phyloP scores from a whole-genome alignment of 768 basidiomycete species.

The Tricholoma furcatifolium region DNA sequence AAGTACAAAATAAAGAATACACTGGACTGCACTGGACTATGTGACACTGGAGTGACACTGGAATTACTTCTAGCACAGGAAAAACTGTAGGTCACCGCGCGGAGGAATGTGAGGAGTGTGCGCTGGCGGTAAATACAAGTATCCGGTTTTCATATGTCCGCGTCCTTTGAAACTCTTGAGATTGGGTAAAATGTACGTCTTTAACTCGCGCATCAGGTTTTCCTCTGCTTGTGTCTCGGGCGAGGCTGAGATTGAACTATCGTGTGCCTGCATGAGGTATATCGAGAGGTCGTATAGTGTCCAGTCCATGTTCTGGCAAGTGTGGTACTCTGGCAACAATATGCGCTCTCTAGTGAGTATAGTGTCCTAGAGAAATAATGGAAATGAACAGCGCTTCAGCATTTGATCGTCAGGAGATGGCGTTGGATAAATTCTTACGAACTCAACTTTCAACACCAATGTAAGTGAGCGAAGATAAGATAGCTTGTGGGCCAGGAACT shows the following conservation, averaged over 20 bases:
- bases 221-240: constrained; percentile 4
- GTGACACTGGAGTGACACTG: too few species aligned
- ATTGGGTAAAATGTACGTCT: not conserved
- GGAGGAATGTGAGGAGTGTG: too few species aligned
- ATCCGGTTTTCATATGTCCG: not conserved
- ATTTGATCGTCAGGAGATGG: not conserved
- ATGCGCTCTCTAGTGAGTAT: not conserved
- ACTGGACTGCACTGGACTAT: too few species aligned
- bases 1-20: too few species aligned
- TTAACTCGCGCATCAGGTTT: not conserved
- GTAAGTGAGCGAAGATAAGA: constrained; percentile 1
- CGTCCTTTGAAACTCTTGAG: constrained; percentile 6
- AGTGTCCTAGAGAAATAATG: not conserved
- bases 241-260: not conserved
- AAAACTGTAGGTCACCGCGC: too few species aligned
- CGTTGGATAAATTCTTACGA: not conserved
- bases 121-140: too few species aligned
- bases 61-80: too few species aligned
- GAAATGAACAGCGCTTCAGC: not conserved
- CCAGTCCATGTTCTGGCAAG: not conserved
- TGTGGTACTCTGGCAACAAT: not conserved
- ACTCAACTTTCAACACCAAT: not conserved
- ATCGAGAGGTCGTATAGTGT: constrained; percentile 4
- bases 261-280: not conserved
- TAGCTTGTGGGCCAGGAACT: not conserved